phyloP scores from a whole-genome alignment of 1,284 basidiomycete species.

The Ganoderma lucidum region DNA sequence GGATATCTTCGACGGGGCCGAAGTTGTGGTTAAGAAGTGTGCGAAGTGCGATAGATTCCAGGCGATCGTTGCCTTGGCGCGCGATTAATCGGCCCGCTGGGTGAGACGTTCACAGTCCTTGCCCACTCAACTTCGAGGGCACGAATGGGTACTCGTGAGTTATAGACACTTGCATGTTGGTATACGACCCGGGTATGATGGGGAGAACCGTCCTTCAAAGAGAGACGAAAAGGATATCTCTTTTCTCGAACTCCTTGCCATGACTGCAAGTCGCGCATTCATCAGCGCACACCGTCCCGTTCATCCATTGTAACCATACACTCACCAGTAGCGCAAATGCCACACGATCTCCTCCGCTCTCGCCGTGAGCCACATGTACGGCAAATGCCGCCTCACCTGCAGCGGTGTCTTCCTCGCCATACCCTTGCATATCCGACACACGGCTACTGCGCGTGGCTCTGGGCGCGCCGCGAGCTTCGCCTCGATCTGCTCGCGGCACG shows the following conservation, averaged over 20 bases:
- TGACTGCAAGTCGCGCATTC: conserved; percentile 10
- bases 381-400: not conserved
- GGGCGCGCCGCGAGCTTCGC: not conserved
- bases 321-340: conserved; percentile 17
- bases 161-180: too few relatives aligned
- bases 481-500: not conserved
- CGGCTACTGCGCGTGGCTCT: not conserved
- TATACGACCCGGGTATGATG: too few relatives aligned
- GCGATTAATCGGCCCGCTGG: too few relatives aligned
- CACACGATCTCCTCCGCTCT: conserved; percentile 17
- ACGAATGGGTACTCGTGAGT: too few relatives aligned
- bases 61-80: too few relatives aligned
- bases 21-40: too few relatives aligned
- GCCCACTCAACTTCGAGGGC: too few relatives aligned
- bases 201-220: not conserved
- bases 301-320: not conserved
- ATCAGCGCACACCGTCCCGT: not conserved
- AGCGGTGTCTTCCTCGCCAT: not conserved
- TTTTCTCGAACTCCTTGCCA: conserved; percentile 21
- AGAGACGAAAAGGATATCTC: conserved; percentile 11
- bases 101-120: too few relatives aligned
- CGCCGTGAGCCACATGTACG: not conserved
- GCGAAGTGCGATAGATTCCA: too few relatives aligned
- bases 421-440: conserved; percentile 17
- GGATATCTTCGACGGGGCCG: too few relatives aligned